These are phyloP conservation scores for Mortierella sp. DNA, from an alignment of 371 early-diverging fungal genomes.

Conservation along the genomic window DNA sequence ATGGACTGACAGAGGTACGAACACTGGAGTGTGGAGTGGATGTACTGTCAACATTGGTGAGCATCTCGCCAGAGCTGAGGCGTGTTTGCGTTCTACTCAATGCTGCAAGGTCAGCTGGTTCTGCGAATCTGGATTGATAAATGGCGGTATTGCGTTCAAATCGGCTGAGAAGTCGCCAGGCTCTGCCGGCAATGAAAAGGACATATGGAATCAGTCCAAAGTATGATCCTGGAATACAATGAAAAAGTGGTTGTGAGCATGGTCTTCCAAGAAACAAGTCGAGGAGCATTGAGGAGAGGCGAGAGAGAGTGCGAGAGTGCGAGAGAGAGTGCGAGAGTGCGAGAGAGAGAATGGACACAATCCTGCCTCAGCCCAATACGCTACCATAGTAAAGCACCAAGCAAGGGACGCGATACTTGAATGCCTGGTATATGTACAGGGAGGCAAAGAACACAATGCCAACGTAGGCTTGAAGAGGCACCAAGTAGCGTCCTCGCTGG, in stretches of 20 bases:
- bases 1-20: background rate
- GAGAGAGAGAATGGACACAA: background rate
- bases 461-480: slow-evolving; percentile 33
- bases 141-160: slow-evolving; percentile 41
- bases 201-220: slow-evolving; percentile 32
- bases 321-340: background rate
- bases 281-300: background rate
- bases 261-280: too few species aligned
- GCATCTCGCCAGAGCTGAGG: background rate
- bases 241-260: too few species aligned
- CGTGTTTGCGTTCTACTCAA: background rate
- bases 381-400: slow-evolving; percentile 34
- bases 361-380: too few species aligned
- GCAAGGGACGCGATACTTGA: slow-evolving; percentile 32
- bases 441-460: slow-evolving; percentile 16
- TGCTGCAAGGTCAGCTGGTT: slow-evolving; percentile 28
- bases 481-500: slow-evolving; percentile 51
- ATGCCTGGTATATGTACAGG: slow-evolving; percentile 22
- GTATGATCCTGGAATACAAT: slow-evolving; percentile 12
- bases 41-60: background rate
- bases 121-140: slow-evolving; percentile 38
- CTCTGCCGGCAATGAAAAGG: slow-evolving; percentile 31
- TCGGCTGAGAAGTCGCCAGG: slow-evolving; percentile 45
- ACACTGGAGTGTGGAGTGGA: background rate
- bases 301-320: background rate